Evolutionary conservation across 2,329 filamentous ascomycete genomes (phyloP), one percentile per base, ranked within the genome.

Genomic region (Cercospora sp.): DNA sequence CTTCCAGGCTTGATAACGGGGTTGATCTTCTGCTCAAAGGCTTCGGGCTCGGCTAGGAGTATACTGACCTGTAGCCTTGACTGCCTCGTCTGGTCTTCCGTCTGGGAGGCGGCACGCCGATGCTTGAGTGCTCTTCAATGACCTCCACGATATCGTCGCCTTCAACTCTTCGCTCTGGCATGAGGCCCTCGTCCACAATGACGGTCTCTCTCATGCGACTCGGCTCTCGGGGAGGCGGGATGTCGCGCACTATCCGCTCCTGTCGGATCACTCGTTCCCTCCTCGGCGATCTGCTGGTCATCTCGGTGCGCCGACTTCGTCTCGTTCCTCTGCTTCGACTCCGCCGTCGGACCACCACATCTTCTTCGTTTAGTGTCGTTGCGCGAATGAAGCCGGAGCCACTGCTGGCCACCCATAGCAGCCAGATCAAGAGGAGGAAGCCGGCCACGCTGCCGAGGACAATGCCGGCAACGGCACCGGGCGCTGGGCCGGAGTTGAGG

Each of bases 401-500:
- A 30, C 74, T 76, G 70, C 72, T 76, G 58, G 83, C 75, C 1
- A 79, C 75, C 73, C 75, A 85, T 26, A 86, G 74, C 4, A 87
- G 79, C 82, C 83, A 86, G 36, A 85, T 77, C 31, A 87, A 69
- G 5, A 87, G 77, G 26, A 87, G 76, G 77, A 87, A 86, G 58
- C 83, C 85, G 6, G 79, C 81, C 23, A 87, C 82, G 65, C 81
- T 83, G 69, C 85, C 85, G 28, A 87, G 79, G 5, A 86, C 84
- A 67, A 90, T 89, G 64, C 88, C 88, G 9, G 83, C 87, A 1
- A 90, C 84, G 45, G 84, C 83, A 64, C 86, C 87, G 0, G 87
- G 84, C 0, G 81, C 58, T 0, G 87, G 87, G 5, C 86, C 84
- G 28, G 79, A 74, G 75, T 85, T 78, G 36, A 87, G 79, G 63